Conservation (phyloP, 2,329 filamentous ascomycete genomes). For the Piedraia hortae region DNA sequence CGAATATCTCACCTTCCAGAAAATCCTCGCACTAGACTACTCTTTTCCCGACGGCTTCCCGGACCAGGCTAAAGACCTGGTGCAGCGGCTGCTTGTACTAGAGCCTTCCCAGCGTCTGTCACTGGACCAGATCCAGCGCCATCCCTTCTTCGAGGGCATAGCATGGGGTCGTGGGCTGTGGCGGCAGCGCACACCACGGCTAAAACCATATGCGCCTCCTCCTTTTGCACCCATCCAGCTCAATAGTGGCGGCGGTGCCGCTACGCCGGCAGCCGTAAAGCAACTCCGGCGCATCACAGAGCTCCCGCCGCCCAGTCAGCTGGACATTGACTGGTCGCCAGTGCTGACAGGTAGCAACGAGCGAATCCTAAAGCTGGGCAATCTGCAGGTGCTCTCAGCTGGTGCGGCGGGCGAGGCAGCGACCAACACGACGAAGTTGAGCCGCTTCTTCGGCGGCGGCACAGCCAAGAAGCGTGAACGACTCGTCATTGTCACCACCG, state of each 20-base stretch:
- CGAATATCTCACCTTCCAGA: constrained; percentile 94
- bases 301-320: constrained; percentile 77
- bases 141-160: constrained; percentile 79
- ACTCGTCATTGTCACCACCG: constrained; percentile 82
- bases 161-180: constrained; percentile 62
- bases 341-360: constrained; percentile 78
- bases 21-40: constrained; percentile 85
- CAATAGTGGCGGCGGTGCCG: constrained; percentile 3
- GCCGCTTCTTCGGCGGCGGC: constrained; percentile 75
- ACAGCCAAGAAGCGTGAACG: constrained; percentile 80
- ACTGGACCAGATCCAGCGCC: constrained; percentile 89
- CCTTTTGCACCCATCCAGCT: constrained; percentile 9
- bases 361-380: constrained; percentile 78
- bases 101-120: constrained; percentile 64
- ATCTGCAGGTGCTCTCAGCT: constrained; percentile 56
- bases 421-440: constrained; percentile 41
- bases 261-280: background rate
- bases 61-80: constrained; percentile 55
- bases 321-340: constrained; percentile 96
- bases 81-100: constrained; percentile 70
- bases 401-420: constrained; percentile 28
- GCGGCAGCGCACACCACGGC: constrained; percentile 65
- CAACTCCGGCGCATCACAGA: constrained; percentile 76
- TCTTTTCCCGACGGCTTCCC: constrained; percentile 80
- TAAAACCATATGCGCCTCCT: constrained; percentile 61